Conservation (phyloP, 2,329 filamentous ascomycete genomes). For the Aureobasidium sp. region DNA sequence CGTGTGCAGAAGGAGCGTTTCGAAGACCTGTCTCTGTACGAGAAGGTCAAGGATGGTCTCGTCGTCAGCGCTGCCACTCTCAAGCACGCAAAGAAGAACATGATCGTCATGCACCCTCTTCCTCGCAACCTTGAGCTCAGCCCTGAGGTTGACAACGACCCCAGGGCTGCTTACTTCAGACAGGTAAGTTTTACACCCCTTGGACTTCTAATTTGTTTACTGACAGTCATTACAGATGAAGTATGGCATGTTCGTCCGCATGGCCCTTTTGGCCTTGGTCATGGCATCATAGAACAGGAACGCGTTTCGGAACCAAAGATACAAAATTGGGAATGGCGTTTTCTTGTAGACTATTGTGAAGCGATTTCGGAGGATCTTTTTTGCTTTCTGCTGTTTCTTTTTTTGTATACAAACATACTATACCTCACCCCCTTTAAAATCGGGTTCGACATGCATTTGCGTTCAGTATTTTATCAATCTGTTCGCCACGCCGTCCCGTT, state of each 20-base stretch:
- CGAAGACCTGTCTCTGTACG: slow-evolving; percentile 69
- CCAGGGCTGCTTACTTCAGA: slow-evolving; percentile 94
- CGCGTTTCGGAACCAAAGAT: not conserved
- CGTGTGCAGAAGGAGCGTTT: slow-evolving; percentile 96
- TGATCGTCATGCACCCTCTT: slow-evolving; percentile 92
- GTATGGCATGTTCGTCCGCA: slow-evolving; percentile 95
- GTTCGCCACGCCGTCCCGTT: not conserved
- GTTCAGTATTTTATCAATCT: not conserved
- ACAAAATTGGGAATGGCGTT: not conserved
- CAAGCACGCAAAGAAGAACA: slow-evolving; percentile 83
- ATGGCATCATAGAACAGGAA: slow-evolving; percentile 49
- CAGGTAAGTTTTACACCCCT: slow-evolving; percentile 60
- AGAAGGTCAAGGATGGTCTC: slow-evolving; percentile 79
- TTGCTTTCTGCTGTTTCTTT: not conserved
- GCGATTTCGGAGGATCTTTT: not conserved
- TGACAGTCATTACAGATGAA: slow-evolving; percentile 64
- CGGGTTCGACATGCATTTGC: not conserved
- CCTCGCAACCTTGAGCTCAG: slow-evolving; percentile 88
- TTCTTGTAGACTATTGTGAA: not conserved
- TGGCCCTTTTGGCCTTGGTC: slow-evolving; percentile 92
- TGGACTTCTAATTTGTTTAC: slow-evolving; percentile 17
- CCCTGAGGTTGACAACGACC: slow-evolving; percentile 96
- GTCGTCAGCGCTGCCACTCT: slow-evolving; percentile 84
- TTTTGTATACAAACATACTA: slow-evolving; percentile 3
- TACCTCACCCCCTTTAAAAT: not conserved